Conservation (phyloP, 305 asterid genomes). For the Solanum hybrid region DNA sequence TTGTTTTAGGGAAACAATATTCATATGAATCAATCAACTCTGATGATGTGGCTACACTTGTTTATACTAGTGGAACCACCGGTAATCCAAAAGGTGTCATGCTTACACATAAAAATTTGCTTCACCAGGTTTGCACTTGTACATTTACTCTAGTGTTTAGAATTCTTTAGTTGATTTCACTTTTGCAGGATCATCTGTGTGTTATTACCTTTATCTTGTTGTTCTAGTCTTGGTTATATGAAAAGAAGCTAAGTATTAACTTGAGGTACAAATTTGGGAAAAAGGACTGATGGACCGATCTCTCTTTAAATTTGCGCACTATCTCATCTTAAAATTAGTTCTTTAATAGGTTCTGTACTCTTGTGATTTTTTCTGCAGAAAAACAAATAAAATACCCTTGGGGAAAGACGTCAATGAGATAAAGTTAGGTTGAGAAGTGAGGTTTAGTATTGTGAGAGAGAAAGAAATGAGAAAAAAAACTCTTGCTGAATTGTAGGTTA, state of each 20-base stretch:
- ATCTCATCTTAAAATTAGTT: background rate
- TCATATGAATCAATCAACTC: conserved; percentile 54
- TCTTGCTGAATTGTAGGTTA: background rate
- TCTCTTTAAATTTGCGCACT: background rate
- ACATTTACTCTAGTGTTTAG: background rate
- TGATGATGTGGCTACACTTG: conserved; percentile 77
- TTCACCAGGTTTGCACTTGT: conserved; percentile 67
- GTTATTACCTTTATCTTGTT: background rate
- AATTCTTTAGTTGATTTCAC: background rate
- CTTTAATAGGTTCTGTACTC: background rate
- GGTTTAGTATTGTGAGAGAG: background rate
- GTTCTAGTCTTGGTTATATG: background rate
- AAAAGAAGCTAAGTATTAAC: background rate
- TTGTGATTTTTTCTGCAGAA: background rate
- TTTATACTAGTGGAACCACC: conserved; percentile 96
- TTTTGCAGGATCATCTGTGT: background rate
- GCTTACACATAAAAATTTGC: conserved; percentile 90
- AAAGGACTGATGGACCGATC: background rate
- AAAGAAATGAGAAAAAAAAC: background rate
- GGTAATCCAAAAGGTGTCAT: conserved; percentile 98
- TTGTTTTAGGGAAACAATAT: conserved; percentile 52
- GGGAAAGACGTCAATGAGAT: background rate
- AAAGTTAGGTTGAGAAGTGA: background rate
- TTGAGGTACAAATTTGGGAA: background rate
- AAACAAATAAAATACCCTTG: background rate